Evolutionary conservation across 768 basidiomycete genomes (phyloP), one percentile per base, ranked within the genome.

Genomic region (Pulveroboletus sp.): DNA sequence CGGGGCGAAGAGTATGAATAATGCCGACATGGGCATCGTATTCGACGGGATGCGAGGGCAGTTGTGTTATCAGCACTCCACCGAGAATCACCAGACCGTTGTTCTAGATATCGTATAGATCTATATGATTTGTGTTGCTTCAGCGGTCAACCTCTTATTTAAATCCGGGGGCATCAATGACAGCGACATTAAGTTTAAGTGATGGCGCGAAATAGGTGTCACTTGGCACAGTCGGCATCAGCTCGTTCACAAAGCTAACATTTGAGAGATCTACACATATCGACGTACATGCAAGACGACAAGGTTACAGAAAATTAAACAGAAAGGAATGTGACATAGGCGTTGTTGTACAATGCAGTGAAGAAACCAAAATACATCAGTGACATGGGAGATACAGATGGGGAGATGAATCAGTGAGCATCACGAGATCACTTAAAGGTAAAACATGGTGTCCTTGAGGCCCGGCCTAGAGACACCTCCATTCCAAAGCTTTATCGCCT

Each of bases 371-470:
- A 56, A 29, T 37, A 44, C 3, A 6, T 20, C 31, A 45, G 31
- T 24, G 31, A 45, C 16, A 19, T 23, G n/a, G 14, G 3, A 33
- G 19, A n/a, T 34, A 45, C 24, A 36, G 32, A 23, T 34, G 6
- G 20, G 17, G 4, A 49, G 39, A 47, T 35, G 10, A 32, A 36
- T 25, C n/a, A 29, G 12, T 29, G 27, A 29, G 8, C 21, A 21
- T 21, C 12, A 6, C 37, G 14, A 21, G 20, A 14, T 10, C 16
- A 25, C 9, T 73, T 53, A 87, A n/a, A 89, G 70, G 65, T 90
- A 90, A 58, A 78, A 90, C 87, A 90, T 90, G 0, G 82, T 83
- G 32, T 85, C 76, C 67, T 79, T 85, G 61, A 89, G 63, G 6
- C 57, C 63, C 0, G 56, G 25, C 3, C 73, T 77, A 14, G 62